Conservation (phyloP, 1,284 basidiomycete species). For the Ceraceosorus guamensis region DNA sequence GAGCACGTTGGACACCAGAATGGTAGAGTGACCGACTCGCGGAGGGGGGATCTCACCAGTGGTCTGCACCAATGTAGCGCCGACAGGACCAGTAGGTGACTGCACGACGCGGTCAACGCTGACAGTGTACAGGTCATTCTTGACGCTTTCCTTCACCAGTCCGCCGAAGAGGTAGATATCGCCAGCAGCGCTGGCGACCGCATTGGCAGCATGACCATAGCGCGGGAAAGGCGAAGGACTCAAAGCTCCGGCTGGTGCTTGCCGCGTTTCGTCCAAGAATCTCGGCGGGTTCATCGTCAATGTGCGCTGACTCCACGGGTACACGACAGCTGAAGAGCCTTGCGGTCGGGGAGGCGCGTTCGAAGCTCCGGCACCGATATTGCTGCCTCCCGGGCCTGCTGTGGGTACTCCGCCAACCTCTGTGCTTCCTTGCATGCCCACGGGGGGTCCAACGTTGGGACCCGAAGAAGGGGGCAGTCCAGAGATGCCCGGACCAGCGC, state of each 20-base stretch:
- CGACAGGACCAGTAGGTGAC: slow-evolving; percentile 49
- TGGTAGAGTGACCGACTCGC: slow-evolving; percentile 89
- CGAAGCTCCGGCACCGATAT: slow-evolving; percentile 1
- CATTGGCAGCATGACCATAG: slow-evolving; percentile 92
- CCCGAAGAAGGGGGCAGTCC: slow-evolving; percentile 23
- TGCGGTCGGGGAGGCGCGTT: not conserved
- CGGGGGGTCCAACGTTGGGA: not conserved
- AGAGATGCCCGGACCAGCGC: slow-evolving; percentile 9
- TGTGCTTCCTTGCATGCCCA: too few species aligned
- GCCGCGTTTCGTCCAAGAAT: slow-evolving; percentile 44
- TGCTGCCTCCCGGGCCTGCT: slow-evolving; percentile 1
- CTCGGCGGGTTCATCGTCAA: slow-evolving; percentile 45
- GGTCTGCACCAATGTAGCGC: slow-evolving; percentile 55
- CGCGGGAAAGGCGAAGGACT: slow-evolving; percentile 74
- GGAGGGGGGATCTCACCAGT: slow-evolving; percentile 81
- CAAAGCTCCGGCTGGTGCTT: slow-evolving; percentile 41
- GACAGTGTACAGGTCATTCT: slow-evolving; percentile 77
- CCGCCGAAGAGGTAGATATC: slow-evolving; percentile 97
- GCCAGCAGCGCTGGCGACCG: slow-evolving; percentile 64
- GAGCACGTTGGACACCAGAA: slow-evolving; percentile 88
- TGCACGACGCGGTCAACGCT: slow-evolving; percentile 58
- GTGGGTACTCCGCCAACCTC: too few species aligned
- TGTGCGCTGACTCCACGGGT: slow-evolving; percentile 45
- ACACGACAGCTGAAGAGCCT: slow-evolving; percentile 31
- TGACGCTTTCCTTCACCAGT: slow-evolving; percentile 79